phyloP scores from a whole-genome alignment of 495 filamentous ascomycete genomes.

The Staphylotrichum tortipilum region DNA sequence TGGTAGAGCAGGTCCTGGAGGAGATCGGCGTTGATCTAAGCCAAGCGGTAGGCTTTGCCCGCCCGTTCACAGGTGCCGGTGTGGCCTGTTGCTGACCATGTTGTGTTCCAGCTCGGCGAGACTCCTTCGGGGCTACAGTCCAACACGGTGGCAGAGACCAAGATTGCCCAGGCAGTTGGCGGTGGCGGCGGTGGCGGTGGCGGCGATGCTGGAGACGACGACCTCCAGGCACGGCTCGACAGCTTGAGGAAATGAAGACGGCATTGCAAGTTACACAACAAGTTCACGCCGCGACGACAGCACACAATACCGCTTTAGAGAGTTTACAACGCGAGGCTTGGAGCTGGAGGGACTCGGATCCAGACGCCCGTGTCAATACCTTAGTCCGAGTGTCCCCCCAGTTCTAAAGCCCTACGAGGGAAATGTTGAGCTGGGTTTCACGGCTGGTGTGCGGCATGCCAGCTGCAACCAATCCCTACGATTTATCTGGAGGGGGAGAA shows the following conservation, averaged over 20 bases:
- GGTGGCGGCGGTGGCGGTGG: constrained; percentile 53
- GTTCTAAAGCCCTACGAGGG: background rate
- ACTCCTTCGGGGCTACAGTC: constrained; percentile 63
- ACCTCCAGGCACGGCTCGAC: constrained; percentile 75
- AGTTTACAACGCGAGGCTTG: too few species aligned
- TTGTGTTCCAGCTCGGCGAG: constrained; percentile 57
- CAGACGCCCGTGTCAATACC: too few species aligned
- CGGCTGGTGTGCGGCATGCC: too few species aligned
- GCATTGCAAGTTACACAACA: background rate
- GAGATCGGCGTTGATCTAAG: constrained; percentile 92
- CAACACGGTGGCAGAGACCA: constrained; percentile 49
- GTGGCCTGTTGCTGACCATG: constrained; percentile 8
- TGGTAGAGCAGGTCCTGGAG: constrained; percentile 91
- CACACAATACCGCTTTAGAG: background rate
- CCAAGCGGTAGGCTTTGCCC: constrained; percentile 59
- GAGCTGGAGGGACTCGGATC: too few species aligned
- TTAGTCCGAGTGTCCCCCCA: too few species aligned
- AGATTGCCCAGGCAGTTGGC: constrained; percentile 70
- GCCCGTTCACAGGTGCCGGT: background rate
- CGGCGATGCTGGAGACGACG: constrained; percentile 58
- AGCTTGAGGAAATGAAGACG: constrained; percentile 46
- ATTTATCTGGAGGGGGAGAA: too few species aligned
- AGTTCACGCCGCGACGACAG: background rate
- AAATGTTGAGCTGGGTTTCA: background rate
- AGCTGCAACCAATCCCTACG: too few species aligned